phyloP scores from a whole-genome alignment of 352 stramenopile genomes.

The Globisporangium polare region DNA sequence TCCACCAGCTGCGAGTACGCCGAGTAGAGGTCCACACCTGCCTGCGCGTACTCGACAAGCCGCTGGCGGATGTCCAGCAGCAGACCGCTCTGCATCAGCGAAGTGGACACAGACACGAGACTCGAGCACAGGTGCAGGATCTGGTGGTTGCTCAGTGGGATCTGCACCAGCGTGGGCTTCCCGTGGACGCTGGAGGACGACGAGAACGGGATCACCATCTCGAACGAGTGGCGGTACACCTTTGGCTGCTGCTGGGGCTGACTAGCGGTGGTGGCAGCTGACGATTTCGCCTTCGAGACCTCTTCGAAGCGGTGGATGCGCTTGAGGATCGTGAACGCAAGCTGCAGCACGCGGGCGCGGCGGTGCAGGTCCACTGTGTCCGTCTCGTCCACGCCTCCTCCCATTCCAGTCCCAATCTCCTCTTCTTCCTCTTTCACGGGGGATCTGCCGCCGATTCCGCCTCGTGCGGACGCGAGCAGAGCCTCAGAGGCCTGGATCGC shows the following conservation, averaged over 20 bases:
- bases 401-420: conserved; percentile 11
- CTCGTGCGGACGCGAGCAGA: conserved; percentile 10
- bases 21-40: conserved; percentile 29
- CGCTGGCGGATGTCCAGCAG: conserved; percentile 45
- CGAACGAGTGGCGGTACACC: conserved; percentile 57
- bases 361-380: conserved; percentile 39
- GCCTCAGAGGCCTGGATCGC: conserved; percentile 50
- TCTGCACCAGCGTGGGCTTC: conserved; percentile 40
- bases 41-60: conserved; percentile 40
- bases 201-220: conserved; percentile 42
- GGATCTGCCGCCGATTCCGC: neutral
- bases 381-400: neutral
- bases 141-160: conserved; percentile 57
- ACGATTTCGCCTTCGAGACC: conserved; percentile 26
- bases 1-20: conserved; percentile 46
- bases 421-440: conserved; percentile 5
- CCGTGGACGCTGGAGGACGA: neutral
- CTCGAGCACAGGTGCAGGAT: conserved; percentile 53
- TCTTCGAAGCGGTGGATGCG: conserved; percentile 60
- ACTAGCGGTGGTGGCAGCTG: conserved; percentile 14
- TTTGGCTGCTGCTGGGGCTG: conserved; percentile 5
- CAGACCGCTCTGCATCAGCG: conserved; percentile 31
- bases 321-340: conserved; percentile 55
- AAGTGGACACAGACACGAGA: conserved; percentile 43
- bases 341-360: conserved; percentile 51